These are phyloP conservation scores for Pseudogymnoascus sp. DNA, from an alignment of 2,329 filamentous ascomycete genomes.

Conservation along the genomic window DNA sequence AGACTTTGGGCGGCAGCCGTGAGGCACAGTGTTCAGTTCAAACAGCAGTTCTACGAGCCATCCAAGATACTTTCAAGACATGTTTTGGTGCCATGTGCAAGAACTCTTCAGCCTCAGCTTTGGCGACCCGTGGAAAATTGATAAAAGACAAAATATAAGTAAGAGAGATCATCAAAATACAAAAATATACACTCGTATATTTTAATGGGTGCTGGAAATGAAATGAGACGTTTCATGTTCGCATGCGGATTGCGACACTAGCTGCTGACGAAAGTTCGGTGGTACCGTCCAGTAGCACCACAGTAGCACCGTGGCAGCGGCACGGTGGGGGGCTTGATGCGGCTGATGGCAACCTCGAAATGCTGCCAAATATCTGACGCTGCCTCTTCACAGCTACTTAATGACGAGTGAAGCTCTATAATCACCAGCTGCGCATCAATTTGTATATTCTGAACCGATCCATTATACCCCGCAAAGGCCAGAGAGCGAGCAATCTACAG, in stretches of 20 bases:
- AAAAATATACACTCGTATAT: not conserved
- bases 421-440: not conserved
- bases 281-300: not conserved
- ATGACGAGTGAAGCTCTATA: not conserved
- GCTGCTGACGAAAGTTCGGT: not conserved
- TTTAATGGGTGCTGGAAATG: not conserved
- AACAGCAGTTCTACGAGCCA: not conserved
- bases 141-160: not conserved
- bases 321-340: not conserved
- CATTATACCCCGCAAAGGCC: not conserved
- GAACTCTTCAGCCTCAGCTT: not conserved
- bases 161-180: not conserved
- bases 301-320: not conserved
- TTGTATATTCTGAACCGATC: not conserved
- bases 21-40: not conserved
- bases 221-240: conserved; percentile 2
- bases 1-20: not conserved
- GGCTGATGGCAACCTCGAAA: not conserved
- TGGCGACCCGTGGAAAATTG: not conserved
- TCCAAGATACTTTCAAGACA: not conserved
- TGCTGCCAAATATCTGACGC: not conserved
- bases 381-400: not conserved
- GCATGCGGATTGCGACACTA: conserved; percentile 2
- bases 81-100: not conserved
- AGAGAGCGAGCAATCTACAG: not conserved